Conservation (phyloP, 1,284 basidiomycete species). For the Abortiporus biennis region DNA sequence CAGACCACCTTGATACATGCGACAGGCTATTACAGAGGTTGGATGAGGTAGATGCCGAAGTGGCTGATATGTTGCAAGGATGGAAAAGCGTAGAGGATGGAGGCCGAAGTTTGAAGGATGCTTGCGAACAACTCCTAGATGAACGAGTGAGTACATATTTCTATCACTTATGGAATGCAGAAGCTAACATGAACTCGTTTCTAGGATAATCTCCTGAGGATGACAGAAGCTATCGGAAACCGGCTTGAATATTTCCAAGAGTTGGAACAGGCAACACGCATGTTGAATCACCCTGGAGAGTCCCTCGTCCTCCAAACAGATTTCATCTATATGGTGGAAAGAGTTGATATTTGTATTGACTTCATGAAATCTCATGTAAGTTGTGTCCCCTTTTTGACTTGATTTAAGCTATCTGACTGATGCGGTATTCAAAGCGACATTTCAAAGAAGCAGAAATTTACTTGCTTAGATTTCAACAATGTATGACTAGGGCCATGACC, state of each 20-base stretch:
- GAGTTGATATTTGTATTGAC: slow-evolving; percentile 87
- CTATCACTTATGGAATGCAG: not conserved
- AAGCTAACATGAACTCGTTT: not conserved
- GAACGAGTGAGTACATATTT: slow-evolving; percentile 61
- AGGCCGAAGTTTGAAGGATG: slow-evolving; percentile 80
- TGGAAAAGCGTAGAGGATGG: slow-evolving; percentile 86
- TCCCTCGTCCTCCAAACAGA: slow-evolving; percentile 83
- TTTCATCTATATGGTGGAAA: slow-evolving; percentile 90
- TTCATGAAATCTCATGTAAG: slow-evolving; percentile 83
- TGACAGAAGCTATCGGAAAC: slow-evolving; percentile 73
- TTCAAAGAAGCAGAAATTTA: slow-evolving; percentile 90
- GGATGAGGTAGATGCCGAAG: slow-evolving; percentile 63
- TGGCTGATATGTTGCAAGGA: slow-evolving; percentile 76
- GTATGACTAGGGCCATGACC: slow-evolving; percentile 93
- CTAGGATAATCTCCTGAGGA: slow-evolving; percentile 69
- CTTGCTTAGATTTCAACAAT: slow-evolving; percentile 90
- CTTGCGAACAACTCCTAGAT: slow-evolving; percentile 83
- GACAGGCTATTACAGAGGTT: slow-evolving; percentile 65
- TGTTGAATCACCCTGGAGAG: slow-evolving; percentile 90
- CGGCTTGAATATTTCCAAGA: slow-evolving; percentile 89
- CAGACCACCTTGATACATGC: slow-evolving; percentile 70
- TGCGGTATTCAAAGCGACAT: slow-evolving; percentile 52
- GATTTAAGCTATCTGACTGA: not conserved
- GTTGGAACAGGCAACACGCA: slow-evolving; percentile 81
- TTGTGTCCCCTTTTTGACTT: slow-evolving; percentile 25